Conservation (phyloP, 176 grass and related monocot genomes). For the Paspalum vaginatum region DNA sequence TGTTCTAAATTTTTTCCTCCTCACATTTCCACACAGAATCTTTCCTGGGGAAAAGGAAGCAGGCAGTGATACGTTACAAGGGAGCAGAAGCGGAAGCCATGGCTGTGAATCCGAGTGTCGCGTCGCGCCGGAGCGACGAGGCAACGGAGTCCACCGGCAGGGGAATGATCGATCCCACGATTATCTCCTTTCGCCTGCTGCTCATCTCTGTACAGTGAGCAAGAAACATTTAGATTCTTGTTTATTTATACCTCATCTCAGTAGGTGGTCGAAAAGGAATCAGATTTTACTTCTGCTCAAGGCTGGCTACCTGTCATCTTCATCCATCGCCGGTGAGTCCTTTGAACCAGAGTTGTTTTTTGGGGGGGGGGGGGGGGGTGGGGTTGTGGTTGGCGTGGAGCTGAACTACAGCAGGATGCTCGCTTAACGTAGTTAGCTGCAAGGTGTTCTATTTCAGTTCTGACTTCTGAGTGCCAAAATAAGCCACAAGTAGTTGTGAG, state of each 20-base stretch:
- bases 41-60: neutral
- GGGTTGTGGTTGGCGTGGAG: neutral
- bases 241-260: too few relatives aligned
- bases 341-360: neutral
- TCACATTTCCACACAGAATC: neutral
- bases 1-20: neutral
- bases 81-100: neutral
- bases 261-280: neutral
- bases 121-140: slow-evolving; percentile 17
- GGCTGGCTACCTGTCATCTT: slow-evolving; percentile 79
- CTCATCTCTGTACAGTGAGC: too few relatives aligned
- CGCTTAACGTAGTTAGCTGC: neutral
- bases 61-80: neutral
- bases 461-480: slow-evolving; percentile 8
- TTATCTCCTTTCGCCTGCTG: too few relatives aligned
- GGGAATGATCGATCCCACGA: too few relatives aligned
- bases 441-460: slow-evolving; percentile 28
- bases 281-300: slow-evolving; percentile 45
- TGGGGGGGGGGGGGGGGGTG: too few relatives aligned
- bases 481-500: neutral
- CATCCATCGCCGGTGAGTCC: slow-evolving; percentile 63
- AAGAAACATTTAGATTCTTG: too few relatives aligned
- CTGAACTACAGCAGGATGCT: neutral
- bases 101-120: slow-evolving; percentile 31
- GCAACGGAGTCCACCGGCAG: slow-evolving; percentile 43